These are phyloP conservation scores for Suillus bovinus DNA, from an alignment of 768 basidiomycete genomes.

Conservation along the genomic window DNA sequence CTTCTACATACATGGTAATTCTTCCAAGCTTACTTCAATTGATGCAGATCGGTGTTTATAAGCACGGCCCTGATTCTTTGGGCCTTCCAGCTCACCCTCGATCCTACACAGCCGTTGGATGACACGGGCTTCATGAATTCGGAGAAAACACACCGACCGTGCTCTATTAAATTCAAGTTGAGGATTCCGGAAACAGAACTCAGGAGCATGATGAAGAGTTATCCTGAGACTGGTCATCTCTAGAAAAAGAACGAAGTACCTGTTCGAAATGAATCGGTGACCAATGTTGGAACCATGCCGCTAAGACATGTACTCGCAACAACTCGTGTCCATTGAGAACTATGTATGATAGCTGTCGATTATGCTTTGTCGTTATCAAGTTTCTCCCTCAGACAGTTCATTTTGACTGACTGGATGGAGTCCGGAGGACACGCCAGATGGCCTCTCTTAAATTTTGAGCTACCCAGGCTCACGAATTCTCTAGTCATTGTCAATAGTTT, in stretches of 20 bases:
- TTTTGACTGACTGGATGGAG: too few species aligned
- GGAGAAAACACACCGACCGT: constrained; percentile 43
- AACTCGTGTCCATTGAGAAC: not conserved
- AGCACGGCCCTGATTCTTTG: constrained; percentile 43
- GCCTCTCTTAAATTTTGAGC: not conserved
- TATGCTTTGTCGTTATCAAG: not conserved
- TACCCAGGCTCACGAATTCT: not conserved
- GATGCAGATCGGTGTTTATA: constrained; percentile 52
- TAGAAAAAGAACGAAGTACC: not conserved
- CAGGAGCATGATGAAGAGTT: not conserved
- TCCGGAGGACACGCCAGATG: too few species aligned
- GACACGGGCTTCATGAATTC: constrained; percentile 55
- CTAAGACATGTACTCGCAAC: not conserved
- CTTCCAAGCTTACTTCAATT: not conserved
- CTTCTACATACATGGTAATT: not conserved
- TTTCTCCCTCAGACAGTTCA: not conserved
- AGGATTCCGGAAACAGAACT: constrained; percentile 20
- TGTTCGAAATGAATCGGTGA: not conserved
- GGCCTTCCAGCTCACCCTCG: constrained; percentile 19
- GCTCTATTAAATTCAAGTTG: constrained; percentile 52
- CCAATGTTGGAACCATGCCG: not conserved
- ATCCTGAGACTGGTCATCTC: not conserved
- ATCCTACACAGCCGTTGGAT: constrained; percentile 45
- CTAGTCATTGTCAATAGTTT: not conserved
- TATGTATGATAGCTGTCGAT: not conserved